These are phyloP conservation scores for Akebia trifoliata DNA, from an alignment of 164 flowering plant species.

Conservation along the genomic window DNA sequence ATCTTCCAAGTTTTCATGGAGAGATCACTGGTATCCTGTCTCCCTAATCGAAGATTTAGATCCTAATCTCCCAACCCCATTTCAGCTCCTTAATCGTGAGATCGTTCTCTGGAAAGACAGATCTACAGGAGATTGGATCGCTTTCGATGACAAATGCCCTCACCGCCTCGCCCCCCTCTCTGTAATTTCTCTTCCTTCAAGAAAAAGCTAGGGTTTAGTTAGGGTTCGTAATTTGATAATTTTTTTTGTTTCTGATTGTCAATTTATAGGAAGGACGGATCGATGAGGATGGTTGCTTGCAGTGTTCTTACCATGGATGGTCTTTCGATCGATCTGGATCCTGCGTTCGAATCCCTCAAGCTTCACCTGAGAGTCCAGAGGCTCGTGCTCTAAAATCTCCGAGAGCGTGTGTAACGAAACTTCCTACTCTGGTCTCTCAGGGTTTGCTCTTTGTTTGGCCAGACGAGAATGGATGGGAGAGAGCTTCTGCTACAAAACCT, in stretches of 20 bases:
- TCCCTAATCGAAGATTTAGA: constrained; percentile 88
- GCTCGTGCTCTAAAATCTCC: constrained; percentile 72
- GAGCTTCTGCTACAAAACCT: constrained; percentile 65
- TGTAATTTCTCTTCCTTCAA: constrained; percentile 26
- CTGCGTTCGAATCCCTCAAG: constrained; percentile 78
- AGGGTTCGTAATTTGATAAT: neutral
- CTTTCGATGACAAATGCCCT: constrained; percentile 89
- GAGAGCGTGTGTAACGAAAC: constrained; percentile 71
- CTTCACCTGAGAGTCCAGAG: constrained; percentile 75
- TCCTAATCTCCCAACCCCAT: constrained; percentile 62
- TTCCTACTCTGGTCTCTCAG: constrained; percentile 89
- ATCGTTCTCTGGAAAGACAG: constrained; percentile 80
- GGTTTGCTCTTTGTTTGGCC: constrained; percentile 99
- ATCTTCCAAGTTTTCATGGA: constrained; percentile 63
- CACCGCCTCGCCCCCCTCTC: constrained; percentile 96
- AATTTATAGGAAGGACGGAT: constrained; percentile 76
- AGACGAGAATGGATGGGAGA: constrained; percentile 90
- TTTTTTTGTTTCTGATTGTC: constrained; percentile 1
- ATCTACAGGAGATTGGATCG: constrained; percentile 61
- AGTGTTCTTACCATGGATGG: constrained; percentile 97
- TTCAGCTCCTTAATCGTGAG: constrained; percentile 89
- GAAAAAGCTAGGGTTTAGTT: neutral
- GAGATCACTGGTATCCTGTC: constrained; percentile 97
- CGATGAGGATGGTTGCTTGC: constrained; percentile 85
- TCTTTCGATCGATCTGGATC: constrained; percentile 82